Evolutionary conservation across 129 eudicot species (phyloP).

Genomic region (carrot (Daucus carota)): DNA sequence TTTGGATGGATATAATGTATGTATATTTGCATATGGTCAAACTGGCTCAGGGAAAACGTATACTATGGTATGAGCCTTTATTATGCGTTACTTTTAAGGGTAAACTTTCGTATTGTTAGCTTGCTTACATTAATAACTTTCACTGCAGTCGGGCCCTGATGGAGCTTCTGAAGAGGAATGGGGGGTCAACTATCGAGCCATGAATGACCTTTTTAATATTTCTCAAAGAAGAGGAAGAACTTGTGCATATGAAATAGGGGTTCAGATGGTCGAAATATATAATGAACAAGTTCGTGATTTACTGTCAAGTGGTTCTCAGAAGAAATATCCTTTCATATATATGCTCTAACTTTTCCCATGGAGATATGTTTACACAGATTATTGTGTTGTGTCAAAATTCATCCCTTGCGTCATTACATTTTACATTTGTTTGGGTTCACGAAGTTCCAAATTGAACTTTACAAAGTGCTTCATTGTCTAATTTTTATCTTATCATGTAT

Average conservation of each 20-base stretch:
- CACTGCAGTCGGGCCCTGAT: slow-evolving; percentile 2
- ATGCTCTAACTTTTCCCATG: neutral
- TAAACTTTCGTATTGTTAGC: neutral
- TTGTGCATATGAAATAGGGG: slow-evolving; percentile 56
- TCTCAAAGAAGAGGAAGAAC: slow-evolving; percentile 54
- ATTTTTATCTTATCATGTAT: neutral
- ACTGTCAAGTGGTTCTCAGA: slow-evolving; percentile 51
- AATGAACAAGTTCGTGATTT: slow-evolving; percentile 89
- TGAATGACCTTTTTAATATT: slow-evolving; percentile 18
- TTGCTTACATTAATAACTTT: slow-evolving; percentile 8
- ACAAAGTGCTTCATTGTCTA: neutral
- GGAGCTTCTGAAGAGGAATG: slow-evolving; percentile 7
- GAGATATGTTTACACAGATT: neutral
- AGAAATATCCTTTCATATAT: slow-evolving; percentile 61
- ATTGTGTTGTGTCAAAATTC: neutral
- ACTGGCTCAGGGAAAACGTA: slow-evolving; percentile 92
- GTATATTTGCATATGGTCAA: slow-evolving; percentile 95
- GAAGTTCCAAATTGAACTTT: neutral
- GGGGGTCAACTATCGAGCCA: slow-evolving; percentile 14
- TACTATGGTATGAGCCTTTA: slow-evolving; percentile 59
- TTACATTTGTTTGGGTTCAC: neutral
- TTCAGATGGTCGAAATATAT: slow-evolving; percentile 89
- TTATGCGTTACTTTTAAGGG: neutral
- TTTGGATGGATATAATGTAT: slow-evolving; percentile 83
- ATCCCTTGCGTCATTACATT: neutral